Base-by-base conservation (phyloP, 495 filamentous ascomycete genomes). In the Penicillium canescens region DNA sequence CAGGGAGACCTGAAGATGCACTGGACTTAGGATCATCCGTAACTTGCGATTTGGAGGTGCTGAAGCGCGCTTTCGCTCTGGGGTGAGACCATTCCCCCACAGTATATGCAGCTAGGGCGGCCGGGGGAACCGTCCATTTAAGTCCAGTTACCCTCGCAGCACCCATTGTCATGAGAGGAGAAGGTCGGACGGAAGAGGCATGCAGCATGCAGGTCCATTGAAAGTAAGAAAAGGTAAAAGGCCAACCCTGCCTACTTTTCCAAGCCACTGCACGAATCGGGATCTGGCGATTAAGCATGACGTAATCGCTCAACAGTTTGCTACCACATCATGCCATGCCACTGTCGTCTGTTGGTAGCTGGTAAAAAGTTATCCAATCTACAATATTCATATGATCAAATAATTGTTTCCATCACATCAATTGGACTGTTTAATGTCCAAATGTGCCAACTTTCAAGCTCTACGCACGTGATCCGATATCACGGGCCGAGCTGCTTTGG, bases 111-210 rank as follows among this genome's bases (percentile, higher is more conserved):
- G 70, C 69, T 14, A 76, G 56, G 40, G 66, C 66, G 31, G 70
- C 71, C 11, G 72, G 72, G 42, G 71, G 72, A 18, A 74, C 65
- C 21, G 68, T 65, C 71, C 71, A 76, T 36, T 68, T 65, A 26
- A 76, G 51, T 42, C 68, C 61, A 34, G 63, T 55, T 31, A 57
- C 61, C 60, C 51, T 70, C 38, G 66, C 53, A 53, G 63, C 61
- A 46, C 64, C 66, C 70, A 74, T 72, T 55, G 54, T 66, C 47
- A 46, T 39, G 23, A 53, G 54, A 69, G 53, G 3, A 73, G 85
- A n/a, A 89, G 72, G 16, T 82, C 71, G 20, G 84, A 87, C 72
- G 78, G 83, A 72, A 88, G 77, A 28, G 84, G 56, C 46, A 33
- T 41, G 35, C 36, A 59, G 54, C 70, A 72, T 72, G 43, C 59